These are phyloP conservation scores for Kentomonas sorsogonicus DNA, from an alignment of 208 protist species.

Conservation along the genomic window DNA sequence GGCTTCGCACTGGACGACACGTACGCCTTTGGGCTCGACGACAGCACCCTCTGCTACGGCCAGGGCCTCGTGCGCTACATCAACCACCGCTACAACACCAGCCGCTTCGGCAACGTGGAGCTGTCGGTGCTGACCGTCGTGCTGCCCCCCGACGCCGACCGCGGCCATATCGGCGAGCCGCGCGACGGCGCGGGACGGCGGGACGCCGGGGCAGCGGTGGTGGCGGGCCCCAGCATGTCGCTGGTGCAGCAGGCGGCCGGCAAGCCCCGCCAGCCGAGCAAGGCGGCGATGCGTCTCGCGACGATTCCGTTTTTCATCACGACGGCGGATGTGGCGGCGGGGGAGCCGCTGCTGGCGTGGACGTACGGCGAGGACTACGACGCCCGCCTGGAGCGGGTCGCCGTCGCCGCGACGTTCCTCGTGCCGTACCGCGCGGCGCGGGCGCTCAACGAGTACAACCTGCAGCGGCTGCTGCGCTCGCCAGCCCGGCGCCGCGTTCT, in stretches of 20 bases:
- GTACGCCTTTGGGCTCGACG: conserved; percentile 72
- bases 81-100: conserved; percentile 85
- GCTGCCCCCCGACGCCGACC: conserved; percentile 1
- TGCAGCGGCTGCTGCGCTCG: background rate
- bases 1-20: conserved; percentile 62
- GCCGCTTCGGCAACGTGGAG: conserved; percentile 81
- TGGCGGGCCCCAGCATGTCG: too few species aligned
- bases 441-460: conserved; percentile 36
- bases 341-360: conserved; percentile 67
- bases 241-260: background rate
- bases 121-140: conserved; percentile 69
- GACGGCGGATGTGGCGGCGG: conserved; percentile 63
- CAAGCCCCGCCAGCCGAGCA: too few species aligned
- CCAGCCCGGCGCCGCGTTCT: background rate
- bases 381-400: conserved; percentile 70
- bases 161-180: background rate
- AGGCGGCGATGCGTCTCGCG: too few species aligned
- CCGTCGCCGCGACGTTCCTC: conserved; percentile 50
- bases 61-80: conserved; percentile 78
- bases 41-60: conserved; percentile 70
- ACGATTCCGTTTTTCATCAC: conserved; percentile 79
- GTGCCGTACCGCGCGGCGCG: conserved; percentile 59
- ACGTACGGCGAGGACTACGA: conserved; percentile 89
- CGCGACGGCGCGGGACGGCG: too few species aligned
- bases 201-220: too few species aligned